These are phyloP conservation scores for Chlamydomonas reinhardtii DNA, from an alignment of 163 green algal genomes.

Conservation along the genomic window DNA sequence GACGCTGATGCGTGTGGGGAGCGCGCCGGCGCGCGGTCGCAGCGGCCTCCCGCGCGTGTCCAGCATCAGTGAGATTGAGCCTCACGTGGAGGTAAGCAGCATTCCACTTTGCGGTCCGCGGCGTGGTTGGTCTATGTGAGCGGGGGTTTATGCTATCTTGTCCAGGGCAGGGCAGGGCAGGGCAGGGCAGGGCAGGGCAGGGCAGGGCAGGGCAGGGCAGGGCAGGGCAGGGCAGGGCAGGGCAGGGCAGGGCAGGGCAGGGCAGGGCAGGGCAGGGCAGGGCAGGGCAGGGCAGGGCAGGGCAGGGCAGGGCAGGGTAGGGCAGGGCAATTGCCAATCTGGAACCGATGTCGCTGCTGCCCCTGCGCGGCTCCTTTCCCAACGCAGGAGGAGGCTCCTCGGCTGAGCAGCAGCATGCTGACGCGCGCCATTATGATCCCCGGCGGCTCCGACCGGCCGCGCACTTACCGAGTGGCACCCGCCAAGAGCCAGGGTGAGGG, in stretches of 20 bases:
- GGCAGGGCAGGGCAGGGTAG: too few relatives aligned
- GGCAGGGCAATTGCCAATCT: too few relatives aligned
- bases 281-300: too few relatives aligned
- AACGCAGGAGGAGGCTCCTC: background rate
- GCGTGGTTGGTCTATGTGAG: too few relatives aligned
- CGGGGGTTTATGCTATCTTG: too few relatives aligned
- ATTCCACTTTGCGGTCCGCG: too few relatives aligned
- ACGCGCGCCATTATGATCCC: constrained; percentile 35
- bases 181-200: too few relatives aligned
- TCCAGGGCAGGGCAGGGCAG: too few relatives aligned
- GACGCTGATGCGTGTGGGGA: background rate
- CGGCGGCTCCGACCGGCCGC: background rate
- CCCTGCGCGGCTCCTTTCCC: background rate
- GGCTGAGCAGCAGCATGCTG: constrained; percentile 6
- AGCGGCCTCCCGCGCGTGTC: constrained; percentile 15
- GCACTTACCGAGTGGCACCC: constrained; percentile 34
- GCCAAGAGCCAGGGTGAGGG: background rate
- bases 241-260: too few relatives aligned
- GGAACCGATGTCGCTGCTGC: background rate
- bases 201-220: too few relatives aligned
- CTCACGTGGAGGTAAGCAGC: constrained; percentile 25
- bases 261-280: too few relatives aligned
- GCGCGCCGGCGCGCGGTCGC: background rate
- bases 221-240: too few relatives aligned
- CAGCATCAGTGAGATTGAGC: constrained; percentile 44